A percentile compares a stretch with the other conserved stretches of the same genome.
These are phyloP conservation scores for Podila epigama DNA, from an alignment of 192 early-diverging fungal genomes.

Conservation along the genomic window DNA sequence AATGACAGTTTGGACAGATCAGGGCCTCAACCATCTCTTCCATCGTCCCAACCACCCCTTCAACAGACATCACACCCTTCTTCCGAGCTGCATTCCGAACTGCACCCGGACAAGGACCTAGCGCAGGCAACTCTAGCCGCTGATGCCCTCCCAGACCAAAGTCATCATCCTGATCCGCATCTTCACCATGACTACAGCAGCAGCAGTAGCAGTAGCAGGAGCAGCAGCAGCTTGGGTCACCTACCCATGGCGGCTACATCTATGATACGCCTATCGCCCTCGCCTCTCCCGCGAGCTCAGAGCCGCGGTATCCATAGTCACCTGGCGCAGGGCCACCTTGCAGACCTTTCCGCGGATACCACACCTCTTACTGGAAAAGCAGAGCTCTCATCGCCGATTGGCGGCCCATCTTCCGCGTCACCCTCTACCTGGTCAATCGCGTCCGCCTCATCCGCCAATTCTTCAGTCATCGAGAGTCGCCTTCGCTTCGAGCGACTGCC, in stretches of 20 bases:
- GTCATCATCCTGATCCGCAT: not conserved
- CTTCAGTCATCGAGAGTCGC: slow-evolving; percentile 14
- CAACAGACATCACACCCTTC: not conserved
- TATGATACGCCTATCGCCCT: not conserved
- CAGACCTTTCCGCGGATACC: not conserved
- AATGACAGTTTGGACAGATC: not conserved
- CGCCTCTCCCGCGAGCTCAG: not conserved
- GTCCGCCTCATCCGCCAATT: slow-evolving; percentile 22
- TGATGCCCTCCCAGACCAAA: too few species aligned
- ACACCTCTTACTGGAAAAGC: not conserved
- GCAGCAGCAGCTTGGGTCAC: not conserved
- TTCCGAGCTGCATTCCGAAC: not conserved
- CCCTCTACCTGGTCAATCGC: slow-evolving; percentile 35
- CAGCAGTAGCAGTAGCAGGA: not conserved
- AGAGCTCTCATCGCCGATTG: slow-evolving; percentile 16
- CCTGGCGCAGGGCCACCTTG: too few species aligned
- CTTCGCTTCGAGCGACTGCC: slow-evolving; percentile 17
- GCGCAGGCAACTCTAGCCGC: too few species aligned
- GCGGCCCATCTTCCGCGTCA: slow-evolving; percentile 17
- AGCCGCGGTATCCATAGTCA: not conserved
- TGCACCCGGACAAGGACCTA: not conserved
- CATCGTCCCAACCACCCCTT: not conserved
- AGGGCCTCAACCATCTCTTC: not conserved
- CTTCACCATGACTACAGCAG: not conserved
- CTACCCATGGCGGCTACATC: not conserved